phyloP scores from a whole-genome alignment of 768 basidiomycete genomes.

The Macrolepiota fuliginosa region DNA sequence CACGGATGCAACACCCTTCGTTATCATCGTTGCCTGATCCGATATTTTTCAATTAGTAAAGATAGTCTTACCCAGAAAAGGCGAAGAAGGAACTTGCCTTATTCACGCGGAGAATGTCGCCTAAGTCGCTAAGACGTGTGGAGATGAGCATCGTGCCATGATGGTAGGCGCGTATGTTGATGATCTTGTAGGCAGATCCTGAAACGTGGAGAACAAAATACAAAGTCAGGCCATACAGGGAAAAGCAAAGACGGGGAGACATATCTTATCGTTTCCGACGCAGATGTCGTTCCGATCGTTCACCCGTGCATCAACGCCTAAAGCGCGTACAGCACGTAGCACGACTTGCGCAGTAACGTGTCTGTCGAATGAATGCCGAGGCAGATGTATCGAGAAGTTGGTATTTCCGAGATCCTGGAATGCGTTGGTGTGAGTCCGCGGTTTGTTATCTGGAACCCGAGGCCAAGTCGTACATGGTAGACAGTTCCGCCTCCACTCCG shows the following conservation, averaged over 20 bases:
- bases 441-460: not conserved
- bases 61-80: not conserved
- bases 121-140: constrained; percentile 68
- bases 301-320: constrained; percentile 75
- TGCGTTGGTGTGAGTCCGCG: not conserved
- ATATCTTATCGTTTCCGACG: constrained; percentile 84
- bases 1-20: constrained; percentile 87
- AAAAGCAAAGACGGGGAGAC: constrained; percentile 30
- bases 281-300: constrained; percentile 94
- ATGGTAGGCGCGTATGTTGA: constrained; percentile 88
- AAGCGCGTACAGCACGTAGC: constrained; percentile 66
- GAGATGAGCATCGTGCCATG: constrained; percentile 99
- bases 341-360: constrained; percentile 75
- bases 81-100: constrained; percentile 45
- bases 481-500: constrained; percentile 95
- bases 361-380: constrained; percentile 78
- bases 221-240: constrained; percentile 5
- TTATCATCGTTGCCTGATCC: constrained; percentile 69
- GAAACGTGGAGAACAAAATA: constrained; percentile 63
- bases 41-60: not conserved
- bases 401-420: constrained; percentile 92
- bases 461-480: constrained; percentile 71
- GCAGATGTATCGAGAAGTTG: constrained; percentile 93
- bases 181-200: constrained; percentile 97
- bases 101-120: constrained; percentile 62